A percentile compares a stretch with the other conserved stretches of the same genome.
Evolutionary conservation across 805 yeast species (phyloP).

Genomic region (Ogataea salicorniae): DNA sequence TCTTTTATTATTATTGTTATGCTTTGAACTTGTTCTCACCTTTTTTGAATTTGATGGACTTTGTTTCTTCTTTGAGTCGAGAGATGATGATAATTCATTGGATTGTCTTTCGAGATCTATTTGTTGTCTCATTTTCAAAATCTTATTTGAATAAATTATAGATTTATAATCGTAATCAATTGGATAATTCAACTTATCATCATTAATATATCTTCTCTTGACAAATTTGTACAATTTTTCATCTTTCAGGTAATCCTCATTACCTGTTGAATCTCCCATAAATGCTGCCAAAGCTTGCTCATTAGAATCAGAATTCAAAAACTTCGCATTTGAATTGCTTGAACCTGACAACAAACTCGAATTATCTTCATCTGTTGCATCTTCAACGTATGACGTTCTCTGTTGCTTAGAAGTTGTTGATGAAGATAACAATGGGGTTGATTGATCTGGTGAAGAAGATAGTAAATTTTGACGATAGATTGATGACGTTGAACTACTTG

Average conservation of each 20-base stretch:
- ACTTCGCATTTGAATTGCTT: slow-evolving; percentile 1
- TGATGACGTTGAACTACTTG: slow-evolving; percentile 10
- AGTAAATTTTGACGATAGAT: slow-evolving; percentile 1
- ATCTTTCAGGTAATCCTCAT: slow-evolving; percentile 31
- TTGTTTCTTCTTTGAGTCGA: neutral
- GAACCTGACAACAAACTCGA: neutral
- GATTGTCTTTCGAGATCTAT: slow-evolving; percentile 1
- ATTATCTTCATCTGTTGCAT: neutral
- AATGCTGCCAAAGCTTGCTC: too few species aligned
- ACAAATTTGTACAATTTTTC: slow-evolving; percentile 31
- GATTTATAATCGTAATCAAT: slow-evolving; percentile 27
- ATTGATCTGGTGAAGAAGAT: slow-evolving; percentile 4
- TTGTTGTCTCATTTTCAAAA: slow-evolving; percentile 11
- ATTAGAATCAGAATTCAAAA: neutral
- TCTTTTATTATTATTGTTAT: neutral
- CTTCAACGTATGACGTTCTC: slow-evolving; percentile 9
- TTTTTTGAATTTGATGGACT: too few species aligned
- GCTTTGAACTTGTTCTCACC: neutral
- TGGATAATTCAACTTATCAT: slow-evolving; percentile 37
- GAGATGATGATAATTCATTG: neutral
- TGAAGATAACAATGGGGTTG: slow-evolving; percentile 8
- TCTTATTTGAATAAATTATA: slow-evolving; percentile 14
- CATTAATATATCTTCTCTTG: slow-evolving; percentile 31
- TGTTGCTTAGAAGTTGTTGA: neutral
- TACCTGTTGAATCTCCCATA: neutral